Percentiles rank a stretch among this genome's conserved stretches.
phyloP scores from a whole-genome alignment of 2,329 filamentous ascomycete genomes.

The Botrytis pseudocinerea region DNA sequence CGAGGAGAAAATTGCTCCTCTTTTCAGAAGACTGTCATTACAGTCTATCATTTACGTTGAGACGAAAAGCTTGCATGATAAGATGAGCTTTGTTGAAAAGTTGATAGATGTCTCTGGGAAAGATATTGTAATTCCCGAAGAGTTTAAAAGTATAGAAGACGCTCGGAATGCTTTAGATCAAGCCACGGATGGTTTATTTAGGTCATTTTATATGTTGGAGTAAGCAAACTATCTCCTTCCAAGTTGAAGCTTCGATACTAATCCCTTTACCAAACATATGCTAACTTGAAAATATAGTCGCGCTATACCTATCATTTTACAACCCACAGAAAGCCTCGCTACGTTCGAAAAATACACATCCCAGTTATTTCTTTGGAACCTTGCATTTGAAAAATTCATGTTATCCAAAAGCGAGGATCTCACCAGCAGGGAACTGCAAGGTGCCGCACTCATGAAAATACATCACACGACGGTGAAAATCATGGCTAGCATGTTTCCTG shows the following conservation, averaged over 20 bases:
- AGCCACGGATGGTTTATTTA: not conserved
- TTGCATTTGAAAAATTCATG: not conserved
- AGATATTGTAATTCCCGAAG: accelerated
- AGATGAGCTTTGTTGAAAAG: not conserved
- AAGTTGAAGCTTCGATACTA: not conserved
- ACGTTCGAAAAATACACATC: not conserved
- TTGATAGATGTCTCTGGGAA: not conserved
- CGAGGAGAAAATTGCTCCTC: not conserved
- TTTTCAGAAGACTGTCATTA: not conserved
- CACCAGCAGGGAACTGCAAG: not conserved
- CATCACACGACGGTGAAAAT: not conserved
- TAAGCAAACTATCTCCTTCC: not conserved
- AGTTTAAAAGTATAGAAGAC: not conserved
- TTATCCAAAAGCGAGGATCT: not conserved
- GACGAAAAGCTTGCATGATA: not conserved
- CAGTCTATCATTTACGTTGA: not conserved
- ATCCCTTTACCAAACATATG: not conserved
- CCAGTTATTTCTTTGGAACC: not conserved
- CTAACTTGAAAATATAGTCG: not conserved
- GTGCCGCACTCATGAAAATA: not conserved
- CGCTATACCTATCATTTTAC: not conserved
- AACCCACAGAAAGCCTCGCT: not conserved
- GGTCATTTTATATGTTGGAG: not conserved
- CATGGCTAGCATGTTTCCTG: not conserved
- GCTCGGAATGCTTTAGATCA: not conserved